phyloP scores from a whole-genome alignment of 345 rosid species.

The Citrus unshiu region DNA sequence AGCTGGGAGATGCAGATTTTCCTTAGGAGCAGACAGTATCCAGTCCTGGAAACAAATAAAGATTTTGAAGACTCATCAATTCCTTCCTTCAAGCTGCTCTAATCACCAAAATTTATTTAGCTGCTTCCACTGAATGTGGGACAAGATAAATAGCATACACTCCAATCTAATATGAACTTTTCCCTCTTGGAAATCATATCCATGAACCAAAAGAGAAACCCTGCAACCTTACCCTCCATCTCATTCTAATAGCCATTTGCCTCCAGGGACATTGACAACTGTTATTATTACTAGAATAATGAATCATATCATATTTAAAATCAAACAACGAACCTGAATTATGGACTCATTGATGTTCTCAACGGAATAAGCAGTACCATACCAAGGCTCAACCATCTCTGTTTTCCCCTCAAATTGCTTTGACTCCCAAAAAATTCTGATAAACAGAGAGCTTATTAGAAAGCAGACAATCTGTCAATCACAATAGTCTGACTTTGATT shows the following conservation, averaged over 20 bases:
- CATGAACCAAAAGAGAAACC: not conserved
- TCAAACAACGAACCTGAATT: conserved; percentile 54
- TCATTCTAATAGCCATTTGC: not conserved
- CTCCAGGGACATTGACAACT: not conserved
- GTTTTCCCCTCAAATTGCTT: conserved; percentile 84
- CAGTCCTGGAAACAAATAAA: conserved; percentile 57
- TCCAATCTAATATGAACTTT: not conserved
- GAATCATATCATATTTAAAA: conserved; percentile 8
- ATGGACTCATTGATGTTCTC: conserved; percentile 49
- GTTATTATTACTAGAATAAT: not conserved
- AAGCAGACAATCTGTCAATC: not conserved
- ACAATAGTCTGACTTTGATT: not conserved
- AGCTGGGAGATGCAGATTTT: conserved; percentile 65
- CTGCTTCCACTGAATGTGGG: not conserved
- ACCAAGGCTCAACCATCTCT: conserved; percentile 84
- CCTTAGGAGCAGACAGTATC: conserved; percentile 65
- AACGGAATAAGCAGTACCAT: conserved; percentile 73
- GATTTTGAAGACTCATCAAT: not conserved
- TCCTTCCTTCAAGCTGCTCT: conserved; percentile 1
- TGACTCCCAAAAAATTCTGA: conserved; percentile 91
- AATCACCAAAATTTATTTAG: not conserved
- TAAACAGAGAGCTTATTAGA: conserved; percentile 20
- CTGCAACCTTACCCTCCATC: not conserved
- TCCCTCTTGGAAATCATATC: not conserved
- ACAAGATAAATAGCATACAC: not conserved